Evolutionary conservation across 2,329 filamentous ascomycete genomes (phyloP).

Genomic region (Verticillium nubilum): DNA sequence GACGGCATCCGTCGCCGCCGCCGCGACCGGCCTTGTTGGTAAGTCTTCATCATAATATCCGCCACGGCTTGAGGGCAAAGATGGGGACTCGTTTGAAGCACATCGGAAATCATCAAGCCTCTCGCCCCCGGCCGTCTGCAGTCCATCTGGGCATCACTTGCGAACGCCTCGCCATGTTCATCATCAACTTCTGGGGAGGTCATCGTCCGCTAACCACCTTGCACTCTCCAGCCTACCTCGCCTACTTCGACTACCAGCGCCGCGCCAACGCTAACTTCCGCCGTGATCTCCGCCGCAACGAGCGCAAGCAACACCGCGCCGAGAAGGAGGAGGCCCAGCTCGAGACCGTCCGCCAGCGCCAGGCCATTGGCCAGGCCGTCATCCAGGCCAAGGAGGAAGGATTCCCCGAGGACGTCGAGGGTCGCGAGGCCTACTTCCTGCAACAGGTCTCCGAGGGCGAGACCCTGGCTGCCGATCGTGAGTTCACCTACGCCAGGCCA

Average conservation of each 20-base stretch:
- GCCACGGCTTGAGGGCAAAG: background rate
- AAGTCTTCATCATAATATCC: constrained; percentile 19
- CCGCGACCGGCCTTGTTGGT: constrained; percentile 57
- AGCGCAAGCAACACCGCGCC: constrained; percentile 64
- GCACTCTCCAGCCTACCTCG: constrained; percentile 49
- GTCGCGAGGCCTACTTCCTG: constrained; percentile 96
- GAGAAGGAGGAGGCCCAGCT: constrained; percentile 69
- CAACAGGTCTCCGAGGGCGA: constrained; percentile 89
- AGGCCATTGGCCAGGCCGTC: constrained; percentile 69
- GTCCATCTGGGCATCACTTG: background rate
- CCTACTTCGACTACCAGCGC: constrained; percentile 65
- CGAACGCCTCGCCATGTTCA: background rate
- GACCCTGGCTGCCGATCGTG: constrained; percentile 75
- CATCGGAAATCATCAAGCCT: background rate
- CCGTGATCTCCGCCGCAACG: constrained; percentile 65
- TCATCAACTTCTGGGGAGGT: background rate
- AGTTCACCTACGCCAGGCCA: constrained; percentile 22
- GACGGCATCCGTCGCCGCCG: constrained; percentile 56
- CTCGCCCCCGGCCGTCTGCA: background rate
- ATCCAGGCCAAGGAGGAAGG: constrained; percentile 83
- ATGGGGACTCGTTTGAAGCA: background rate
- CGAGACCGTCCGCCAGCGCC: constrained; percentile 60
- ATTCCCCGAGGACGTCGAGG: constrained; percentile 84
- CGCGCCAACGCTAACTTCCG: constrained; percentile 61
- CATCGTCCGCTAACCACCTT: background rate